phyloP scores from a whole-genome alignment of 2,329 filamentous ascomycete genomes.

The Bretziella fagacearum region DNA sequence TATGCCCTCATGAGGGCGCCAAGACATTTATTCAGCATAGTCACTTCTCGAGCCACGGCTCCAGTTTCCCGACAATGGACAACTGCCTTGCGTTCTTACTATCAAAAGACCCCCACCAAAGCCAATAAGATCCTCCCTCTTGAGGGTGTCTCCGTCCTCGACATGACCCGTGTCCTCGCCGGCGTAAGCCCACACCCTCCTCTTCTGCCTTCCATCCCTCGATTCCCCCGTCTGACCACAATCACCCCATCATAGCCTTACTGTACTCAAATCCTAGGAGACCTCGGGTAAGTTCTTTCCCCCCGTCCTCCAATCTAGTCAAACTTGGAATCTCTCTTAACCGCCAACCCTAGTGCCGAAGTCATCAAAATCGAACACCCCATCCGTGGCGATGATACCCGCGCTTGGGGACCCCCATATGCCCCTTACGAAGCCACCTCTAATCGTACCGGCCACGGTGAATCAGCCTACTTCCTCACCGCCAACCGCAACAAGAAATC shows the following conservation, averaged over 20 bases:
- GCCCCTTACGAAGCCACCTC: conserved; percentile 54
- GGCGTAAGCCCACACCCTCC: conserved; percentile 46
- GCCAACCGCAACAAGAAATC: conserved; percentile 97
- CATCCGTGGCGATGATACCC: conserved; percentile 74
- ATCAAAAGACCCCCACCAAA: background rate
- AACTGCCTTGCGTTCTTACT: background rate
- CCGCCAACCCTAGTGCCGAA: conserved; percentile 49
- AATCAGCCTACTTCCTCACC: conserved; percentile 85
- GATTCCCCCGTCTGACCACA: conserved; percentile 8
- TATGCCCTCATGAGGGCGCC: too few relatives aligned
- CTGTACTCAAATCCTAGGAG: conserved; percentile 89
- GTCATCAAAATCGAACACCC: conserved; percentile 97
- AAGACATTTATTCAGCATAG: too few relatives aligned
- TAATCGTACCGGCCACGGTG: conserved; percentile 52
- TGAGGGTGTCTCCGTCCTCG: conserved; percentile 72
- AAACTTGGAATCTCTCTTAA: background rate
- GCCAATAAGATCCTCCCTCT: conserved; percentile 39
- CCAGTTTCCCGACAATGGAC: too few relatives aligned
- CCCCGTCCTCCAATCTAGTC: background rate
- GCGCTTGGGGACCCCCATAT: conserved; percentile 93
- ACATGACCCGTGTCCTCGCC: conserved; percentile 92
- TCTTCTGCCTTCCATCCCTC: background rate
- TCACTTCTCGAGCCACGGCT: too few relatives aligned
- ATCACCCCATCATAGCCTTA: conserved; percentile 70
- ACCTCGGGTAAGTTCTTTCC: conserved; percentile 59